Evolutionary conservation across 1,139 yeast genomes (phyloP).

Genomic region (Hansenula sp.): DNA sequence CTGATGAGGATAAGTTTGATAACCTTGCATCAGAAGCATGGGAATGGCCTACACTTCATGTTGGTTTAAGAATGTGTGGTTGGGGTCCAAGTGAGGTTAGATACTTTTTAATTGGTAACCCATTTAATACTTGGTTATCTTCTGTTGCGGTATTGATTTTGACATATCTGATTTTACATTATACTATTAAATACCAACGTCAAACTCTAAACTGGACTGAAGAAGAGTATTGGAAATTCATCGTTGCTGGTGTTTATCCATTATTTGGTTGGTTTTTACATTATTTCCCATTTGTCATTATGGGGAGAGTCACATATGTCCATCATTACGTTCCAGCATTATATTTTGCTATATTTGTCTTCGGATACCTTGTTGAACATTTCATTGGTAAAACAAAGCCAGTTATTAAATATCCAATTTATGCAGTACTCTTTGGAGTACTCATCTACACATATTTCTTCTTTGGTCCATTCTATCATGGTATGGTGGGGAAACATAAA

Average conservation of each 20-base stretch:
- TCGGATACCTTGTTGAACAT: conserved; percentile 55
- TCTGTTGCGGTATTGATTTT: conserved; percentile 31
- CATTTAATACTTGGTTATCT: conserved; percentile 62
- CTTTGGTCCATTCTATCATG: conserved; percentile 43
- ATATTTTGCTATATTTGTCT: conserved; percentile 66
- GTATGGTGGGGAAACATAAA: conserved; percentile 46
- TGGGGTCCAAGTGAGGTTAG: conserved; percentile 50
- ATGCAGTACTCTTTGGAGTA: conserved; percentile 31
- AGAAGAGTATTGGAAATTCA: conserved; percentile 26
- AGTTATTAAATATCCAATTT: conserved; percentile 27
- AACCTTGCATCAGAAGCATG: conserved; percentile 66
- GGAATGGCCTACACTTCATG: conserved; percentile 71
- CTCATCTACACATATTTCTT: conserved; percentile 32
- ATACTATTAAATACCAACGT: conserved; percentile 58
- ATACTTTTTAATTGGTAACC: conserved; percentile 64
- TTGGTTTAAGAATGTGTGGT: conserved; percentile 67
- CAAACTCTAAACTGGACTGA: conserved; percentile 33
- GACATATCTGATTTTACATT: conserved; percentile 31
- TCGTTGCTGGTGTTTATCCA: conserved; percentile 58
- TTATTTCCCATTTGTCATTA: conserved; percentile 65
- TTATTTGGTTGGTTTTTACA: conserved; percentile 70
- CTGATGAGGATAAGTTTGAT: conserved; percentile 67
- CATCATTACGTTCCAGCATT: conserved; percentile 82
- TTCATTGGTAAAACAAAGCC: conserved; percentile 16
- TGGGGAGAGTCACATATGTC: conserved; percentile 82